A percentile compares a stretch with the other conserved stretches of the same genome.
These are phyloP conservation scores for Eucalyptus curtisii DNA, from an alignment of 345 rosid genomes.

Conservation along the genomic window DNA sequence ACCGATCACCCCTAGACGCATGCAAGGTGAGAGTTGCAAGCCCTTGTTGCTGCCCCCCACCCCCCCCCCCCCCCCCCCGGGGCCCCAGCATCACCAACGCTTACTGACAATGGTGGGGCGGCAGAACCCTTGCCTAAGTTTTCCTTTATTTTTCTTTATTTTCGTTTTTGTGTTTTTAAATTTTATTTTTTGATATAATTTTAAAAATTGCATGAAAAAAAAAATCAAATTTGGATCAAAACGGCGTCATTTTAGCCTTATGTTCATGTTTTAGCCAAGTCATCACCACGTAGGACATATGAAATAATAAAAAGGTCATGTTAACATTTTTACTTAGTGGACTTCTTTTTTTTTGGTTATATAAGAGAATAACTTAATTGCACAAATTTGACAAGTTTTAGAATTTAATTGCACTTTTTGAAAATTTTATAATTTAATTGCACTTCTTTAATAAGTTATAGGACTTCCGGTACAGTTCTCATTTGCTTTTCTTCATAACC, in stretches of 20 bases:
- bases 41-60: no score
- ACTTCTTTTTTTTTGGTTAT: background rate
- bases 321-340: background rate
- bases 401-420: fast-evolving
- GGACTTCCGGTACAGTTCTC: fast-evolving
- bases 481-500: background rate
- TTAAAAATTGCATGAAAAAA: no score
- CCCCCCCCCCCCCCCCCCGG: no score
- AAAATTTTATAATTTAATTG: background rate
- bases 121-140: background rate
- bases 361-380: background rate
- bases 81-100: fast-evolving
- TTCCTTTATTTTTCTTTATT: background rate
- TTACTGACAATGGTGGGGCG: background rate
- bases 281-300: fast-evolving
- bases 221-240: background rate
- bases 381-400: background rate
- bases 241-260: no score
- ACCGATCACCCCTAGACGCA: fast-evolving
- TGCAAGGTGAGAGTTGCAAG: no score
- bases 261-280: background rate
- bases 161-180: background rate
- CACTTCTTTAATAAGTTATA: background rate
- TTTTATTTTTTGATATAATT: no score
- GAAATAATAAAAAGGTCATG: fast-evolving